Evolutionary conservation across 2,329 filamentous ascomycete species (phyloP).

Genomic region (Calonectria honghensis): DNA sequence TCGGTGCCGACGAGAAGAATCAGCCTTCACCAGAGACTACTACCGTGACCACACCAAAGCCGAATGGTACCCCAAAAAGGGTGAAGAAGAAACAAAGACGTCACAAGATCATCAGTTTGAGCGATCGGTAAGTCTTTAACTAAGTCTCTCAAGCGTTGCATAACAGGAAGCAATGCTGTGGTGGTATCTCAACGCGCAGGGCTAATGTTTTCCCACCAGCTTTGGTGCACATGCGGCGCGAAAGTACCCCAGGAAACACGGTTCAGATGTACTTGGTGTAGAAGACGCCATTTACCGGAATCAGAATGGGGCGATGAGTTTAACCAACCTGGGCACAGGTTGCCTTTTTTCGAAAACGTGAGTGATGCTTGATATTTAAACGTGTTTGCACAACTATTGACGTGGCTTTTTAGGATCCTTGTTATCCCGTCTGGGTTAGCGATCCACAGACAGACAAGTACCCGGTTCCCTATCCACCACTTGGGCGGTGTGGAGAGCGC

Average conservation of each 20-base stretch:
- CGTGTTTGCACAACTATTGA: neutral
- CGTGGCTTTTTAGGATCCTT: neutral
- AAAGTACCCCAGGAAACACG: neutral
- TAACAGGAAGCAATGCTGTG: too few relatives aligned
- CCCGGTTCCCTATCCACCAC: slow-evolving; percentile 1
- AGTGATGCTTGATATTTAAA: neutral
- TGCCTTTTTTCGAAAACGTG: slow-evolving; percentile 47
- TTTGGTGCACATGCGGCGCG: slow-evolving; percentile 45
- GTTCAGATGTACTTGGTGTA: slow-evolving; percentile 45
- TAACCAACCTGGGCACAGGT: neutral
- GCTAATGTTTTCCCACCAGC: slow-evolving; percentile 16
- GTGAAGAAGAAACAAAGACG: slow-evolving; percentile 15
- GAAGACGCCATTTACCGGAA: slow-evolving; percentile 40
- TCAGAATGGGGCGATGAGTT: slow-evolving; percentile 33
- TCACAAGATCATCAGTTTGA: slow-evolving; percentile 20
- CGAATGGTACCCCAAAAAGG: slow-evolving; percentile 5
- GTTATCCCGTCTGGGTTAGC: neutral
- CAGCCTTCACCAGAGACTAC: fast-evolving
- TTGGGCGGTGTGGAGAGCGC: neutral
- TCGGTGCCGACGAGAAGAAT: neutral
- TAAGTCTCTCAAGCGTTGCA: neutral
- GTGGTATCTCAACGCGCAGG: too few relatives aligned
- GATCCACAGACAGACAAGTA: neutral
- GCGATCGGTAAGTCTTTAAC: slow-evolving; percentile 13
- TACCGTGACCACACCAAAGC: neutral